Conservation (phyloP, 805 yeast genomes). For the Cyberlindnera bimundalis region DNA sequence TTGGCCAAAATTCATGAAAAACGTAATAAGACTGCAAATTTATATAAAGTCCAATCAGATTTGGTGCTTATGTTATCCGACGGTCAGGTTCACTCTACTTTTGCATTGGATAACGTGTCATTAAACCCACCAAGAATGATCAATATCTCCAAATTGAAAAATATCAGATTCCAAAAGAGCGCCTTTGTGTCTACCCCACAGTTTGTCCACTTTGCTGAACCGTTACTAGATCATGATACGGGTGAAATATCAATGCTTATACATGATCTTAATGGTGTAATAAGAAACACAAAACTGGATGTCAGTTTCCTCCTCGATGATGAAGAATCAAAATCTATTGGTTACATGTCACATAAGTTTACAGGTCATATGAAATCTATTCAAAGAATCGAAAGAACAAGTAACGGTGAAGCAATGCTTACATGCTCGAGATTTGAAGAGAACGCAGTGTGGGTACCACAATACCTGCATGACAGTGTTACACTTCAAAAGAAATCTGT, state of each 20-base stretch:
- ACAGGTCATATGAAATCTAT: constrained; percentile 89
- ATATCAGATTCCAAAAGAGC: constrained; percentile 23
- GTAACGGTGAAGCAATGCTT: constrained; percentile 58
- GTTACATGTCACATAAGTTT: constrained; percentile 48
- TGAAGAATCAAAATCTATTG: constrained; percentile 18
- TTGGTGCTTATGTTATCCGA: constrained; percentile 40
- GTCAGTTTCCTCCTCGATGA: constrained; percentile 22
- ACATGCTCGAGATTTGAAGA: constrained; percentile 62
- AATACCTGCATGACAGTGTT: constrained; percentile 30
- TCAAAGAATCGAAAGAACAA: constrained; percentile 59
- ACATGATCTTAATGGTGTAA: constrained; percentile 42
- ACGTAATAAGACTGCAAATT: neutral
- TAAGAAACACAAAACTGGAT: constrained; percentile 33
- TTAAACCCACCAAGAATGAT: constrained; percentile 54
- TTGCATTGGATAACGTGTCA: constrained; percentile 48
- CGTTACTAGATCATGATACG: constrained; percentile 19
- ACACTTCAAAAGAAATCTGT: constrained; percentile 39
- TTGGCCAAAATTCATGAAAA: constrained; percentile 15
- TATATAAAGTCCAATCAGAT: constrained; percentile 32
- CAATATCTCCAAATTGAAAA: constrained; percentile 35
- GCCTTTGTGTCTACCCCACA: constrained; percentile 32
- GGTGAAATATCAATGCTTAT: constrained; percentile 38
- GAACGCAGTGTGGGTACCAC: constrained; percentile 57
- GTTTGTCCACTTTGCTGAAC: constrained; percentile 35
- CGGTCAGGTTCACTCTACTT: constrained; percentile 40